Base-by-base conservation (phyloP, 1,284 basidiomycete genomes). In the Naganishia cerealis region DNA sequence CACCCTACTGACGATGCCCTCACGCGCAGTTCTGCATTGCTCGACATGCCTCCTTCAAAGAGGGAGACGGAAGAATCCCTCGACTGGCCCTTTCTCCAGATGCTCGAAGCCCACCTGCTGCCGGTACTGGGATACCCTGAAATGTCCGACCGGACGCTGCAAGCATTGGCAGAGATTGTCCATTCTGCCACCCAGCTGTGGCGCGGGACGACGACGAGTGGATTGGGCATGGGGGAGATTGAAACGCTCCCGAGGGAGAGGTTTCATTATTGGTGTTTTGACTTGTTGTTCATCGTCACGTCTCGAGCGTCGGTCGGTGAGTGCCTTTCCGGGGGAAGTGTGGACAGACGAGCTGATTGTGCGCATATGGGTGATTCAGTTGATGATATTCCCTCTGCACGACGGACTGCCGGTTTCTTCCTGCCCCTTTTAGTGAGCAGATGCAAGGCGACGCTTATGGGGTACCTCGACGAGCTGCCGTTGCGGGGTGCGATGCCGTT, bases 261-360 rank as follows among this genome's bases (percentile, higher is more conserved):
- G 10, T 92, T 94, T 75, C 88, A 90, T 9, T 96, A 93, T 80
- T 97, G 94, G 93, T 93, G 91, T 73, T 90, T 97, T 70, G 92
- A 96, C 74, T 80, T 95, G 29, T 79, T 98, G 18, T 93, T 96
- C 26, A 59, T 65, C 57, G 53, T 54, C 26, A 65, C 57, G 6
- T 55, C 61, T 3, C 43, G 57, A 26, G 52, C 57, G 48, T 62
- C 66, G 8, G 61, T 61, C 39, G 66, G 57, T 67, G 5, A 42
- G 55, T 54, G 5, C 4, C 16, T 18, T 36, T 29, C 7, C 8
- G 42, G 9, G 6, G 12, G 42, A 46, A 26, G 16, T 29, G 18
- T 18, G 57, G 39, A 40, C 56, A 62, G 42, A 65, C 57, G 62
- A 39, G 50, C 7, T 10, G 18, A 57, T 55, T 10, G 5, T 39